phyloP scores from a whole-genome alignment of 805 yeast species.

The Suhomyces sp. region DNA sequence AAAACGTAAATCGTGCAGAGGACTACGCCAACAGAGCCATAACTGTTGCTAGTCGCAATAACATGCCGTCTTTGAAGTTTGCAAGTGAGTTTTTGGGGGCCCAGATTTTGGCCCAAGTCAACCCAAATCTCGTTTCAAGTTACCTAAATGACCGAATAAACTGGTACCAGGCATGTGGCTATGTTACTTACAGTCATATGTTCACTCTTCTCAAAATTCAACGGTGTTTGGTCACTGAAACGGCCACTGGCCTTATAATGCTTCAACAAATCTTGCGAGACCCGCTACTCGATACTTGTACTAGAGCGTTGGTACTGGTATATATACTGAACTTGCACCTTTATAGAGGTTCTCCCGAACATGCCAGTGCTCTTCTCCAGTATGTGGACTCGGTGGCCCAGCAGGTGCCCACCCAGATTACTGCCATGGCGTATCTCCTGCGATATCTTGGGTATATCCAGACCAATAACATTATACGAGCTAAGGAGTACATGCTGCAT shows the following conservation, averaged over 20 bases:
- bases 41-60: conserved; percentile 25
- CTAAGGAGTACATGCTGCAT: conserved; percentile 9
- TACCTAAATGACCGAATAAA: conserved; percentile 26
- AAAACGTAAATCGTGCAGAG: conserved; percentile 39
- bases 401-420: conserved; percentile 9
- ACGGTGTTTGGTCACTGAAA: conserved; percentile 25
- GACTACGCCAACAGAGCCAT: conserved; percentile 33
- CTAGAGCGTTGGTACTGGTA: conserved; percentile 11
- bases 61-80: conserved; percentile 21
- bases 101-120: conserved; percentile 30
- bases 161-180: conserved; percentile 13
- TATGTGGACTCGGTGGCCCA: conserved; percentile 3
- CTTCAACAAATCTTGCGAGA: conserved; percentile 7
- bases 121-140: conserved; percentile 23
- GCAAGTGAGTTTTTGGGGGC: conserved; percentile 35
- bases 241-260: conserved; percentile 20
- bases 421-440: conserved; percentile 15
- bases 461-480: conserved; percentile 6
- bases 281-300: conserved; percentile 4
- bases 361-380: conserved; percentile 5
- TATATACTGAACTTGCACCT: conserved; percentile 15
- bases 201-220: conserved; percentile 30
- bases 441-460: conserved; percentile 12
- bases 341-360: conserved; percentile 15
- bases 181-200: conserved; percentile 19